phyloP scores from a whole-genome alignment of 2,329 filamentous ascomycete species.

The Fonsecaea multimorphosa region DNA sequence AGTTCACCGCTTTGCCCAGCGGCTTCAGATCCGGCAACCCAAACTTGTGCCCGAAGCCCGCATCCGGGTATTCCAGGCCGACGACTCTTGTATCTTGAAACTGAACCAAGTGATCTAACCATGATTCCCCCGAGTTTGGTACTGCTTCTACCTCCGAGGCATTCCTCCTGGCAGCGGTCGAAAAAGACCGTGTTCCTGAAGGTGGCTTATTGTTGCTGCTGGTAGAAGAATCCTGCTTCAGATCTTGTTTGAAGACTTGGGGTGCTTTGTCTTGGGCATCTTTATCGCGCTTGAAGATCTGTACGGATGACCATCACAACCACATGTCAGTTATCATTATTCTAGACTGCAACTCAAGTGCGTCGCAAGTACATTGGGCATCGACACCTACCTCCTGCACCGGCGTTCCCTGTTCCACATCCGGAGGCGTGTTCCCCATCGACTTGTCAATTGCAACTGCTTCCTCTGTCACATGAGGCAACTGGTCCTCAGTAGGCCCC shows the following conservation, averaged over 20 bases:
- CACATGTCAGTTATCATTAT: background rate
- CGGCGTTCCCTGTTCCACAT: conserved; percentile 69
- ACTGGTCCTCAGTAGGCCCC: conserved; percentile 58
- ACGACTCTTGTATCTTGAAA: conserved; percentile 42
- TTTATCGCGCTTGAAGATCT: conserved; percentile 70
- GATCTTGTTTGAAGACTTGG: conserved; percentile 68
- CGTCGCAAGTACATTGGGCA: background rate
- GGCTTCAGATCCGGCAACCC: conserved; percentile 67
- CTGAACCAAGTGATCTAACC: conserved; percentile 35
- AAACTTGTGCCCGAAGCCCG: conserved; percentile 73
- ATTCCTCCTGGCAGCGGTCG: conserved; percentile 57
- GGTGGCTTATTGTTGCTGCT: conserved; percentile 11
- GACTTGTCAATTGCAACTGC: conserved; percentile 65
- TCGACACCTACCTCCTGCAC: conserved; percentile 63
- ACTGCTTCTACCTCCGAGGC: conserved; percentile 40
- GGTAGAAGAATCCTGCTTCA: conserved; percentile 51
- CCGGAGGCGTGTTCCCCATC: conserved; percentile 63
- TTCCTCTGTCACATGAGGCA: conserved; percentile 70
- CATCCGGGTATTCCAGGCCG: conserved; percentile 39
- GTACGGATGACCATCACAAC: background rate
- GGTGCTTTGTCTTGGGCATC: conserved; percentile 67
- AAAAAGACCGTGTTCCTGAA: conserved; percentile 58
- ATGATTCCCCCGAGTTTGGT: background rate
- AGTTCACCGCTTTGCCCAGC: conserved; percentile 66
- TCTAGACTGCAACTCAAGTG: conserved; percentile 36